Percentiles rank a stretch among this genome's conserved stretches.
These are phyloP conservation scores for Fusarium acutatum DNA, from an alignment of 2,329 filamentous ascomycete genomes.

Conservation along the genomic window DNA sequence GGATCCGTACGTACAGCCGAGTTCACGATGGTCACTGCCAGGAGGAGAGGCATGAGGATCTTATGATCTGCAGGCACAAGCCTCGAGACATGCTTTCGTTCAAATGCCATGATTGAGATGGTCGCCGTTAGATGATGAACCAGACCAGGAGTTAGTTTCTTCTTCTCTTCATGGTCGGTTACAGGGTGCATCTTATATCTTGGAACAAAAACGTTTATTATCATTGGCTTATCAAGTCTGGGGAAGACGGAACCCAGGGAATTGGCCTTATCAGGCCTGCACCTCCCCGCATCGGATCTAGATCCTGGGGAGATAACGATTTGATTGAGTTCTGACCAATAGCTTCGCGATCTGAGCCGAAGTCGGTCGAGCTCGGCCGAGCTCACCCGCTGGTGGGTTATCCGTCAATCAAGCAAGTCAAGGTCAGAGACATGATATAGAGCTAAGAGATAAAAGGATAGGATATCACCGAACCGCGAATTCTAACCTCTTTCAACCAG, in stretches of 20 bases:
- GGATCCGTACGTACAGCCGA: neutral
- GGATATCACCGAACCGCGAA: neutral
- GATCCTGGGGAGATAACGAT: neutral
- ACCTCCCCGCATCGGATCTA: neutral
- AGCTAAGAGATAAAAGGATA: neutral
- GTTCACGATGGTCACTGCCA: neutral
- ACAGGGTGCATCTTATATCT: neutral
- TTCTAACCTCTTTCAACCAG: neutral
- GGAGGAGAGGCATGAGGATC: neutral
- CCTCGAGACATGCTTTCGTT: neutral
- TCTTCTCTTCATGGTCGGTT: neutral
- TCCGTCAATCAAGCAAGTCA: neutral
- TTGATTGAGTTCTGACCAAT: neutral
- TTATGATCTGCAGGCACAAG: neutral
- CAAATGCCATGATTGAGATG: neutral
- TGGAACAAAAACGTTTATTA: no score
- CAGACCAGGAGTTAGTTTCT: neutral
- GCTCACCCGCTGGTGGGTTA: neutral
- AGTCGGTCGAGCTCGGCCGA: neutral
- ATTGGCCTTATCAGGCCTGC: neutral
- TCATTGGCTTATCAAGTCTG: neutral
- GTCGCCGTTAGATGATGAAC: neutral
- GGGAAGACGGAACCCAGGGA: neutral
- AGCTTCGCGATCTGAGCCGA: neutral
- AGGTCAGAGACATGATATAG: neutral